Conservation (phyloP, 2,329 filamentous ascomycete genomes). For the Penicillium sp. region DNA sequence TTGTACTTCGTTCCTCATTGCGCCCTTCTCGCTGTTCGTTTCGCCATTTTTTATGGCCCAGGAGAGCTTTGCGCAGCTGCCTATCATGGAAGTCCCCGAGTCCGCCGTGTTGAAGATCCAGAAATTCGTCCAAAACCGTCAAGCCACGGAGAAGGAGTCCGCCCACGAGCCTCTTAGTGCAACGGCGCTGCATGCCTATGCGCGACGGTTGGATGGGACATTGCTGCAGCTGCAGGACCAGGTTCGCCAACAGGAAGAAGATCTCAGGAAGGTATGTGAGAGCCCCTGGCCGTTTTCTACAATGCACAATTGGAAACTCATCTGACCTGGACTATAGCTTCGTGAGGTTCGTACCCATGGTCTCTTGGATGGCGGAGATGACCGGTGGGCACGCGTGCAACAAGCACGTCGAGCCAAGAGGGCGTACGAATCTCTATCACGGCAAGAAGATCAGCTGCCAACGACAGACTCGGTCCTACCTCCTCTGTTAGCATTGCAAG, state of each 20-base stretch:
- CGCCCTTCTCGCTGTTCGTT: too few relatives aligned
- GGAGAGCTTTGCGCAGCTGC: not conserved
- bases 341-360: constrained; percentile 36
- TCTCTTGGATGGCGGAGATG: constrained; percentile 34
- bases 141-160: constrained; percentile 39
- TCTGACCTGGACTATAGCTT: constrained; percentile 29
- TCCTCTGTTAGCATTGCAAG: constrained; percentile 71
- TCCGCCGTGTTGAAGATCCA: constrained; percentile 39
- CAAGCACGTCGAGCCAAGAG: constrained; percentile 61
- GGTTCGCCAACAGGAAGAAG: constrained; percentile 53
- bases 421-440: constrained; percentile 68
- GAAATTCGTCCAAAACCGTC: constrained; percentile 39
- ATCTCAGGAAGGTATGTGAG: constrained; percentile 48
- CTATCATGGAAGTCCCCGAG: constrained; percentile 38
- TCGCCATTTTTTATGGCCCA: too few relatives aligned
- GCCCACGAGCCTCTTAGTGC: constrained; percentile 31
- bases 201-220: constrained; percentile 63
- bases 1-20: too few relatives aligned
- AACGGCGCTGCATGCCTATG: constrained; percentile 38
- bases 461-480: constrained; percentile 70
- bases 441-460: constrained; percentile 68
- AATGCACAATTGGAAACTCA: not conserved
- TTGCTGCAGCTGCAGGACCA: constrained; percentile 67
- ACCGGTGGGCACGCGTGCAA: constrained; percentile 39
- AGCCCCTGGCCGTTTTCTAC: too few relatives aligned